Evolutionary conservation across 495 filamentous ascomycete genomes (phyloP), one percentile per base, ranked within the genome.

Genomic region (Aspergillus avenaceus): DNA sequence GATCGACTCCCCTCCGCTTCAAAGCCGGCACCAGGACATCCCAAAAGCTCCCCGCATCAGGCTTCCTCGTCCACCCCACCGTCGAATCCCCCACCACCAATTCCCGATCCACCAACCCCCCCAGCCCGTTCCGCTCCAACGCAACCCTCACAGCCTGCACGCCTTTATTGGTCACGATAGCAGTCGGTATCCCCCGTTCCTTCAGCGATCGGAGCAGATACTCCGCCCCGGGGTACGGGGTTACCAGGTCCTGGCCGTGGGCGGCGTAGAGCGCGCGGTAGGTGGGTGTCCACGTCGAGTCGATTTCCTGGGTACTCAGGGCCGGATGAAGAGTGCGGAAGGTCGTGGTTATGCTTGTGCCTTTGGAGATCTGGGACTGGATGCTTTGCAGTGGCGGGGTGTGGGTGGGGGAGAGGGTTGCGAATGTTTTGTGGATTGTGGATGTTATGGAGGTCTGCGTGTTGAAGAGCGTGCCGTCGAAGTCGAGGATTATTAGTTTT

Each of bases 381-480:
- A 65, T 52, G 19, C 54, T 45, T n/a, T 36, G 8, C 38, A 36
- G 27, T 1, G 53, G 50, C 27, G 52, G 52, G 6, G 24, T 25
- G n/a, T 63, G 55, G n/a, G 34, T 29, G 8, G 62, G 55, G 6
- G 59, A 54, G 27, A 65, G 55, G 28, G 52, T 34, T 0, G 59
- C 45, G 53, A 63, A 65, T 36, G 62, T 63, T 14, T 46, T 26
- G 26, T 49, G 47, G 34, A 63, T 56, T 3, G 50, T 53, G 24
- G 50, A 29, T 7, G 53, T 36, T 27, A 63, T 60, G 2, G 60
- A 55, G 11, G 53, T 52, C 42, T 59, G 49, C 9, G 62, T 60
- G 45, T 65, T 60, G 41, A 61, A 62, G 45, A 65, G 55, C 1
- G 62, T 63, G 43, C 62, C 62, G 42, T 65, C 59, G 40, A 65